These are phyloP conservation scores for Fusarium chaquense DNA, from an alignment of 2,329 filamentous ascomycete species.

Conservation along the genomic window DNA sequence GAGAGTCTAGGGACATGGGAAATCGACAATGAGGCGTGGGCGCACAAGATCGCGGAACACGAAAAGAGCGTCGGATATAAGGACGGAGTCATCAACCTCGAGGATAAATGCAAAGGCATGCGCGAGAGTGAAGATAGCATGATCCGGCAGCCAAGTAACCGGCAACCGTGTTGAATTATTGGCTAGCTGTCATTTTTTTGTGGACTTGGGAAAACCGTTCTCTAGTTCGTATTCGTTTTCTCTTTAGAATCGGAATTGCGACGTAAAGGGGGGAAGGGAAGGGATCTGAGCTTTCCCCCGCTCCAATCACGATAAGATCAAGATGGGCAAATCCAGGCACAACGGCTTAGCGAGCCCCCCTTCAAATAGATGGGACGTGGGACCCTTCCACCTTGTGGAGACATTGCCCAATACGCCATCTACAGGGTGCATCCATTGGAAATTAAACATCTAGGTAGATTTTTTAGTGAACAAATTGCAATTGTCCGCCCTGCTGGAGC, in stretches of 20 bases:
- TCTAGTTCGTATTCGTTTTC: constrained; percentile 42
- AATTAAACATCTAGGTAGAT: constrained; percentile 23
- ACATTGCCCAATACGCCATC: neutral
- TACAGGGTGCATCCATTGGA: constrained; percentile 10
- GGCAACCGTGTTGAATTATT: constrained; percentile 22
- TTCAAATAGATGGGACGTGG: constrained; percentile 14
- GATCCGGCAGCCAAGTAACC: constrained; percentile 38
- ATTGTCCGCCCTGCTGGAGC: neutral
- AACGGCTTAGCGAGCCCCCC: constrained; percentile 25
- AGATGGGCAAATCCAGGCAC: constrained; percentile 41
- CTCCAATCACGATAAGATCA: constrained; percentile 45
- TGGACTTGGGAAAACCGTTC: constrained; percentile 16
- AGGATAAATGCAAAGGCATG: constrained; percentile 28
- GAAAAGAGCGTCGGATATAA: constrained; percentile 28
- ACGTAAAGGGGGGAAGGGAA: neutral
- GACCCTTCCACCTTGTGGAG: constrained; percentile 29
- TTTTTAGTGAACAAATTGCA: neutral
- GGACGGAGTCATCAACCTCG: constrained; percentile 17
- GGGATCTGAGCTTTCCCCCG: constrained; percentile 21
- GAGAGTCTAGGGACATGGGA: constrained; percentile 30
- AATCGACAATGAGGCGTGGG: constrained; percentile 41
- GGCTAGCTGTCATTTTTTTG: neutral
- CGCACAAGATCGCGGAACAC: constrained; percentile 24
- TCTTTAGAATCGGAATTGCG: constrained; percentile 18
- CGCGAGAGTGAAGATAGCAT: constrained; percentile 42